Conservation (phyloP, 176 grass and related monocot genomes). For the Otatea glauca region DNA sequence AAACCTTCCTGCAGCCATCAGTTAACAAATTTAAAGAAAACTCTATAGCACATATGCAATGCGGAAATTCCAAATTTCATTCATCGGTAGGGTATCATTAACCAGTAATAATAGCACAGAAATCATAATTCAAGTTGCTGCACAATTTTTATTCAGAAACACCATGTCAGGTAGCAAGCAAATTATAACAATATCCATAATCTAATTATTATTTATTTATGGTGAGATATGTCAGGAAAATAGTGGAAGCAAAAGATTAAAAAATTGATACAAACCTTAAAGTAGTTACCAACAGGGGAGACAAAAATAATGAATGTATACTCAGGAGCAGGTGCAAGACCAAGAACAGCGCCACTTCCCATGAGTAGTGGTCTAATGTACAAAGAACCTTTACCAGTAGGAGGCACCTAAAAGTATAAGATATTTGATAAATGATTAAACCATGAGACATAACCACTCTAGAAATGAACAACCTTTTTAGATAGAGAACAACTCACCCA, state of each 20-base stretch:
- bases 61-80: not conserved
- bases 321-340: constrained; percentile 85
- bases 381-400: constrained; percentile 88
- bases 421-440: constrained; percentile 42
- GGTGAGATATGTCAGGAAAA: not conserved
- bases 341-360: constrained; percentile 91
- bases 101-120: constrained; percentile 1
- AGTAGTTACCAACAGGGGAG: constrained; percentile 97
- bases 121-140: constrained; percentile 23
- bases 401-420: constrained; percentile 73
- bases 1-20: constrained; percentile 78
- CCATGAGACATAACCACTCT: not conserved
- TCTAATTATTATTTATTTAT: constrained; percentile 31
- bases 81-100: not conserved
- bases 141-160: not conserved
- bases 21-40: not conserved
- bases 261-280: constrained; percentile 64
- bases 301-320: constrained; percentile 95
- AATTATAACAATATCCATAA: not conserved
- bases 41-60: not conserved
- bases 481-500: constrained; percentile 60
- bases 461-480: not conserved
- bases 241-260: constrained; percentile 18
- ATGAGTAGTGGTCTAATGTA: constrained; percentile 90
- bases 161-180: not conserved